phyloP scores from a whole-genome alignment of 495 filamentous ascomycete genomes.

The Podospora comata region DNA sequence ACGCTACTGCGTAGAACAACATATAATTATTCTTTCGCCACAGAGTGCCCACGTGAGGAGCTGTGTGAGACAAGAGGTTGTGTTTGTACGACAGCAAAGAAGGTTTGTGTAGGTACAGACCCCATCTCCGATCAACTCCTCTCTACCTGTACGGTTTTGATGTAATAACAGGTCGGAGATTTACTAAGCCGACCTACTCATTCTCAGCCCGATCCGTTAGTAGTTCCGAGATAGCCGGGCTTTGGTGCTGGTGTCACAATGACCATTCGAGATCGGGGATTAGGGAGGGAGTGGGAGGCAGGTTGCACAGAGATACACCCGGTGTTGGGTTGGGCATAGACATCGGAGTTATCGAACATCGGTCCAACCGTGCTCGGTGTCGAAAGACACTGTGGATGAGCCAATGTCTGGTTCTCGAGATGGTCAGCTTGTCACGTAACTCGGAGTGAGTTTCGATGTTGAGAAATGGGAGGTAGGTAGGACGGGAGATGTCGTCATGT shows the following conservation, averaged over 20 bases:
- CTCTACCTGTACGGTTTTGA: not conserved
- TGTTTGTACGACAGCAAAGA: not conserved
- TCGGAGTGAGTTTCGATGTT: not conserved
- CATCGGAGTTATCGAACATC: not conserved
- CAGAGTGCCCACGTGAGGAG: not conserved
- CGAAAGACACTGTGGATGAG: too few species aligned
- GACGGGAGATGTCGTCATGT: not conserved
- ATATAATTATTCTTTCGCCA: not conserved
- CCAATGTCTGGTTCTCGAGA: too few species aligned
- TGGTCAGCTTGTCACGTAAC: not conserved
- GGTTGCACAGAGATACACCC: not conserved
- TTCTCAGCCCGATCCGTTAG: not conserved
- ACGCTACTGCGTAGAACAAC: not conserved
- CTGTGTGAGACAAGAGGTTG: not conserved
- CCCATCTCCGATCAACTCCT: too few species aligned
- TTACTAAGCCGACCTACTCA: not conserved
- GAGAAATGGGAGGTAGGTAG: not conserved
- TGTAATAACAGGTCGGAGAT: not conserved
- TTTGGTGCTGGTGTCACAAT: not conserved
- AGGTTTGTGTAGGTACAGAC: not conserved
- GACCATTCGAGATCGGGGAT: not conserved
- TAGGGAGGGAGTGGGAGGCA: not conserved
- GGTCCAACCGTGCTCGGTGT: too few species aligned
- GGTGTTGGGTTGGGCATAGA: not conserved
- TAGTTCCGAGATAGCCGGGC: not conserved